Percentiles rank a stretch among this genome's conserved stretches.
These are phyloP conservation scores for Pittosporum tobira DNA, from an alignment of 129 eudicot species.

Conservation along the genomic window DNA sequence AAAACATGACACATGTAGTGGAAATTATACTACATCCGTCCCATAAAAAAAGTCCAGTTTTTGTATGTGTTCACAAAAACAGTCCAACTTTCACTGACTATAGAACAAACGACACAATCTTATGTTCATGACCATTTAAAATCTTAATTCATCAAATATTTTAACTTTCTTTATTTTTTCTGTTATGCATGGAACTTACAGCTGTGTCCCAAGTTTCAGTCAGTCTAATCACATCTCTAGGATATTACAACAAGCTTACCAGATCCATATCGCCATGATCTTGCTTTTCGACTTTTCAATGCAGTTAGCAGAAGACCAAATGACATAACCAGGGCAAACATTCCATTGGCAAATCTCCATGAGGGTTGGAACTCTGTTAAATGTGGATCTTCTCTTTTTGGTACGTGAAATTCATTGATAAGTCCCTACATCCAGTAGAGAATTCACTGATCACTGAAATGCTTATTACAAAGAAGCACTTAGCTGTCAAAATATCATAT, in stretches of 20 bases:
- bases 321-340: slow-evolving; percentile 16
- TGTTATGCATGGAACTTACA: not conserved
- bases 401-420: slow-evolving; percentile 9
- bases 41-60: no score
- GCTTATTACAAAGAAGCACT: not conserved
- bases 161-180: not conserved
- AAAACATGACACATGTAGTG: not conserved
- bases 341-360: slow-evolving; percentile 15
- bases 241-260: not conserved
- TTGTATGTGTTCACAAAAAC: not conserved
- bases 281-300: slow-evolving; percentile 14
- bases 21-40: no score
- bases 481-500: not conserved
- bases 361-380: slow-evolving; percentile 7
- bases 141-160: not conserved
- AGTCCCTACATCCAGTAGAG: slow-evolving; percentile 9
- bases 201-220: not conserved
- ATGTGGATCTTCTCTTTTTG: slow-evolving; percentile 9
- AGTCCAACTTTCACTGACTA: not conserved
- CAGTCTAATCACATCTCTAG: not conserved
- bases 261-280: slow-evolving; percentile 16
- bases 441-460: not conserved
- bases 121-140: not conserved
- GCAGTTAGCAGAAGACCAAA: slow-evolving; percentile 16
- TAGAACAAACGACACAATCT: not conserved